Base-by-base conservation (phyloP, 1,139 yeast genomes). In the Candida pseudocylindracea region DNA sequence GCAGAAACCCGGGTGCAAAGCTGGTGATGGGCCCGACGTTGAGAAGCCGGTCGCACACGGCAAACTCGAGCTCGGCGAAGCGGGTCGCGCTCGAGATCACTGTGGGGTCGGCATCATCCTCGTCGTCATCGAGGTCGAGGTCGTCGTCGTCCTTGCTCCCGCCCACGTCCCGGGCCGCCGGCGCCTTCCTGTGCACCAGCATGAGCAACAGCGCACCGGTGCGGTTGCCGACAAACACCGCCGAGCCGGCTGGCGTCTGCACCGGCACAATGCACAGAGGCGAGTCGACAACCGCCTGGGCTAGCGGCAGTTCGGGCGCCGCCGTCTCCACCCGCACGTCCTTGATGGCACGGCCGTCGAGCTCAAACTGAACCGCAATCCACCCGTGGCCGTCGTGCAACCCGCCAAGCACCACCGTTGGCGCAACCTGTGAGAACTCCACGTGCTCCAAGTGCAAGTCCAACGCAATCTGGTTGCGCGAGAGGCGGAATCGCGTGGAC, bases 21-120 rank as follows among this genome's bases (percentile, higher is more conserved):
- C 72, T 68, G 2, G 80, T 61, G 10, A 79, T 57, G 0, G 94
- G 93, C 0, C 95, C 94, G 41, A 67, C 60, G 42, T 74, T 78
- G 2, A 61, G 46, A 20, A 85, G 51, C 3, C 53, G 53, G 40
- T 81, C 93, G 30, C 63, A 55, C 10, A 57, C 41, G 11, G 51
- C 49, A 33, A 69, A 64, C 33, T 55, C 54, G 32, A 61, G 46
- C 8, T 46, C 39, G 5, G 57, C 51, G 9, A 49, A 49, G 11
- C 46, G 45, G 28, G 49, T 40, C 6, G 42, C 41, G n/a, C 41
- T 42, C 28, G 48, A 55, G 29, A 33, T 36, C 7, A 33, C 39
- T 3, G 37, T 39, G 7, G 41, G 45, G 20, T 41, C 48, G 15
- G 13, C 28, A 27, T 7, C 11, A 7, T 20, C 30, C 2, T 28